Evolutionary conservation across 495 filamentous ascomycete species (phyloP), one percentile per base, ranked within the genome.

Genomic region (Podospora pseudopauciseta): DNA sequence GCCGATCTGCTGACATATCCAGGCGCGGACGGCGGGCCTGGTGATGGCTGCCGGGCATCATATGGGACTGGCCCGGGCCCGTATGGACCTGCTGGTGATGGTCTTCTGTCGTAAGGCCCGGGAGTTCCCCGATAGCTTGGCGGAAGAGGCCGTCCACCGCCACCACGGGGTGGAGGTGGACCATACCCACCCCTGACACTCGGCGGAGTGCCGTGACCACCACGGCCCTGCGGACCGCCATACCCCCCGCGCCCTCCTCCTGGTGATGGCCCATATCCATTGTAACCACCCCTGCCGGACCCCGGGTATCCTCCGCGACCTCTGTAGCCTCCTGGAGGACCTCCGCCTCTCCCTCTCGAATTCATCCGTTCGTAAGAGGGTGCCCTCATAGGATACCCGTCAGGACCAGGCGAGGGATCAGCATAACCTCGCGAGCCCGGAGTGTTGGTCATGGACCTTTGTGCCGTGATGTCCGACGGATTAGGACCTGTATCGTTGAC

Each of bases 281-380:
- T 68, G 53, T 74, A 75, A 16, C 81, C 81, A 59, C 80, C 79
- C 34, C 81, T 70, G 55, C 81, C 80, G 23, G 78, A 79, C 1
- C 73, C 79, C 11, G 75, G 70, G 69, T 82, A 84, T 15, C 80
- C 86, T 56, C 85, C 81, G 68, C 88, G 85, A 64, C 86, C 85
- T 39, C 82, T 80, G 67, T 82, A 85, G 56, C 84, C 84, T 54
- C 78, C 80, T 13, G 80, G 80, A 19, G 82, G 82, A 57, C 81
- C 81, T 0, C 84, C 86, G 63, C 84, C 83, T 70, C 81, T 74
- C n/a, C 79, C 82, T 72, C 80, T 78, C 30, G 79, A 79, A 58
- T 84, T 86, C 84, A 90, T 84, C 18, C 85, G 85, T 70, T 85
- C 85, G 64, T 87, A 79, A 4, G 87, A 89, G 66, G 89, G 88